Conservation (phyloP, 495 filamentous ascomycete species). For the Penicillium parvum region DNA sequence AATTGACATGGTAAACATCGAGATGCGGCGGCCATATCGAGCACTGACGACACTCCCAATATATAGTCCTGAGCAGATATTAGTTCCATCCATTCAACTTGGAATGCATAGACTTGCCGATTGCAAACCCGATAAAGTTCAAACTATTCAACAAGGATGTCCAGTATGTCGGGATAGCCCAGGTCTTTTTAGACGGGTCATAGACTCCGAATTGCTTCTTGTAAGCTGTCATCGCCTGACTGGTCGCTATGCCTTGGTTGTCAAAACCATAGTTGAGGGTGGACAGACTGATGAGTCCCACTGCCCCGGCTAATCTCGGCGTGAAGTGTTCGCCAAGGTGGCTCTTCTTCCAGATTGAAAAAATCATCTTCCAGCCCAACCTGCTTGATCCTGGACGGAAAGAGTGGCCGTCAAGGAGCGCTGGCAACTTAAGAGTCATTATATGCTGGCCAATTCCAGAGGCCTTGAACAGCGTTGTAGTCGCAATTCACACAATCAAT, state of each 20-base stretch:
- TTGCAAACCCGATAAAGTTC: conserved; percentile 26
- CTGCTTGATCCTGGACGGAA: too few species aligned
- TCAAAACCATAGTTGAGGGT: conserved; percentile 32
- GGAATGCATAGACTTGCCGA: too few species aligned
- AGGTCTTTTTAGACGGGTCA: conserved; percentile 13
- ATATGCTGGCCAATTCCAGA: too few species aligned
- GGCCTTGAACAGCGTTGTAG: too few species aligned
- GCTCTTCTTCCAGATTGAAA: too few species aligned
- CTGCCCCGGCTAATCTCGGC: too few species aligned
- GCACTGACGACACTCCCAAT: conserved; percentile 22
- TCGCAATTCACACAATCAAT: too few species aligned
- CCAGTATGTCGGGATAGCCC: conserved; percentile 20
- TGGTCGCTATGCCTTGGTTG: conserved; percentile 23
- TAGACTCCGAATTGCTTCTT: conserved; percentile 25
- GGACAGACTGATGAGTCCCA: conserved; percentile 19
- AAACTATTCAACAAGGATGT: conserved; percentile 29
- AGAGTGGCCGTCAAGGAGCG: too few species aligned
- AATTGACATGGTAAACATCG: conserved; percentile 27
- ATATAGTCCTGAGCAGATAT: conserved; percentile 6
- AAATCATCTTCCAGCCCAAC: too few species aligned
- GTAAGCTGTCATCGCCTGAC: conserved; percentile 27
- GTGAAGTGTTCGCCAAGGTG: too few species aligned
- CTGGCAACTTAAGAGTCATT: too few species aligned
- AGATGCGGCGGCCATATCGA: conserved; percentile 22
- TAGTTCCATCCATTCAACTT: too few species aligned